phyloP scores from a whole-genome alignment of 257 asterid species.

The Penstemon newberryi region DNA sequence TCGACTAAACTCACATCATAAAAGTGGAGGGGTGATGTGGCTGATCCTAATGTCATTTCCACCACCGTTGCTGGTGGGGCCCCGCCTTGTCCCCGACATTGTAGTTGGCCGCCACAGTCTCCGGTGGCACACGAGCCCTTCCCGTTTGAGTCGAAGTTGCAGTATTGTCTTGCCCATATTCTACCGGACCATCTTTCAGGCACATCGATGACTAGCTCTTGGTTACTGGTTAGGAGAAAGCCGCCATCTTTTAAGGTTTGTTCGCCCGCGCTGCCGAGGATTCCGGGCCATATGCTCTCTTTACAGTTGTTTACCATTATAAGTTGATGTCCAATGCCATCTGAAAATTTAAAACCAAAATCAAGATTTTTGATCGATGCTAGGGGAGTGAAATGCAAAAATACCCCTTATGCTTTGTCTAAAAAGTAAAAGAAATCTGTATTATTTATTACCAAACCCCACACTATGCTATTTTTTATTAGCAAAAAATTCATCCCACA shows the following conservation, averaged over 20 bases:
- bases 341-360: constrained; percentile 35
- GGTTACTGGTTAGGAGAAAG: constrained; percentile 56
- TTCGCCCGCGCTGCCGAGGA: constrained; percentile 78
- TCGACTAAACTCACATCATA: constrained; percentile 89
- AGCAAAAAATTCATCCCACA: no score
- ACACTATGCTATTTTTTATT: no score
- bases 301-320: constrained; percentile 86
- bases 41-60: constrained; percentile 87
- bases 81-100: constrained; percentile 74
- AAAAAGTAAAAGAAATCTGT: no score
- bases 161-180: constrained; percentile 78
- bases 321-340: constrained; percentile 61
- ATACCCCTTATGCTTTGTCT: no score
- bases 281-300: constrained; percentile 86
- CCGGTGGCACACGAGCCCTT: constrained; percentile 80
- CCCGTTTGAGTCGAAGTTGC: constrained; percentile 52
- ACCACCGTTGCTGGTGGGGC: constrained; percentile 92
- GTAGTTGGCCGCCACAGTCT: constrained; percentile 67
- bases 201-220: constrained; percentile 60
- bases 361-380: background rate
- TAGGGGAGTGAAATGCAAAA: no score
- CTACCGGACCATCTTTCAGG: constrained; percentile 92
- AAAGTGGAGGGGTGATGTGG: constrained; percentile 71
- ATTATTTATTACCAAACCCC: no score
- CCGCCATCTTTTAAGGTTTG: constrained; percentile 67